Evolutionary conservation across 306 rosid species (phyloP), one percentile per base, ranked within the genome.

Genomic region (Psophocarpus tetragonolobus): DNA sequence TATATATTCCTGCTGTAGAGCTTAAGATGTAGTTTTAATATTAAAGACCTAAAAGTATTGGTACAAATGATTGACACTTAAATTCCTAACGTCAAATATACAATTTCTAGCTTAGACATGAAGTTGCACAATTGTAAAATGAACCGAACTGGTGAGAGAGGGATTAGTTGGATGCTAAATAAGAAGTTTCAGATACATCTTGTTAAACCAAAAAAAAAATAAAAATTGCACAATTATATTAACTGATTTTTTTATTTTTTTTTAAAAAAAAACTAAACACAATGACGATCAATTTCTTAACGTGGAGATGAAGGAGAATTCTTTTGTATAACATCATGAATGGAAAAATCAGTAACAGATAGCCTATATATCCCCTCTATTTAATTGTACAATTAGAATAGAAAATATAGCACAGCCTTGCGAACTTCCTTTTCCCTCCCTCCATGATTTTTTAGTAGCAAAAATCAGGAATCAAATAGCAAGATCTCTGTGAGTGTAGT

Each of bases 401-500:
- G 8, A 68, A 44, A 29, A 36, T 39, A 39, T 47, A 39, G 56
- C 47, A 71, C 65, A 68, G 7, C 73, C 8, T 27, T 45, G 57
- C 35, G 58, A 21, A 23, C 21, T 71, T 77, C 75, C 63, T 17
- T 53, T 56, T 81, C 41, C 47, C 30, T 73, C 50, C 48, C 14
- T 63, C 10, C 67, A 51, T 56, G 70, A 54, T 17, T 42, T 62
- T 48, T 76, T 48, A 75, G 5, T 4, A 41, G 41, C 42, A 33
- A 44, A 38, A 56, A 17, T 74, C 38, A 79, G 67, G 81, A 63
- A 71, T 94, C 87, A 84, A 83, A 76, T 36, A 58, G 87, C 68
- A 75, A 95, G 88, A 74, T 90, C 88, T 88, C 51, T 91, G 82
- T 91, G 97, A 20, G 91, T 91, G 85, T 92, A 95, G 32, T 33